Base-by-base conservation (phyloP, 305 asterid genomes). In the Plantago rigida region DNA sequence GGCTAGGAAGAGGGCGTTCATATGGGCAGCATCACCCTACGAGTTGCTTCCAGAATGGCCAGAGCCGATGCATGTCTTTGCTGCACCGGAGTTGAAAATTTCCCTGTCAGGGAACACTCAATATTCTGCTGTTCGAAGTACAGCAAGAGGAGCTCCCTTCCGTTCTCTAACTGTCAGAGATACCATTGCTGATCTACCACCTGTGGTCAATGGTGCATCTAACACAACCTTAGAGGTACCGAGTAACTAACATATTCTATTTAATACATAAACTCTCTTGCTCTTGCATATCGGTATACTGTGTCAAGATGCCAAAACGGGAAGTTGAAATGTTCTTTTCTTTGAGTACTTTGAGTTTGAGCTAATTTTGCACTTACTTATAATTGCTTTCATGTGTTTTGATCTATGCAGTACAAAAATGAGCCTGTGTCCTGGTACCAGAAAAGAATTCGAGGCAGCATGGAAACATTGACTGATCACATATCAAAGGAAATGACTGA, bases 11-110 rank as follows among this genome's bases (percentile, higher is more conserved):
- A 82, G 99, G 66, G 99, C 97, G 54, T 92, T 92, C 73, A 89
- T 92, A 70, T 92, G 99, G 99, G 97, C 96, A 11, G 97, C 99
- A 19, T 79, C 97, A 64, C 99, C 97, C 13, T 88, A 86, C 47
- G 94, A 84, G 78, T 45, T 75, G 64, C 97, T 92, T 68, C 99
- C 99, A 0, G 97, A 89, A 28, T 92, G 99, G 97, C 99, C 99
- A 2, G 99, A 92, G 78, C 97, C 99, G 60, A 85, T 92, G 95
- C 94, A 92, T 67, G 99, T 92, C 42, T 92, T 92, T 79, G 71
- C 86, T 28, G 87, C 81, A 56, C 95, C 99, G 14, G 87, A 92
- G 58, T 56, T 92, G 68, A 92, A 75, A 74, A 81, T 92, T 46
- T 44, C 89, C 49, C 52, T 92, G 75, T 78, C 90, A 4, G 78